Conservation (phyloP, 768 basidiomycete genomes). For the Tulasnella sp. region DNA sequence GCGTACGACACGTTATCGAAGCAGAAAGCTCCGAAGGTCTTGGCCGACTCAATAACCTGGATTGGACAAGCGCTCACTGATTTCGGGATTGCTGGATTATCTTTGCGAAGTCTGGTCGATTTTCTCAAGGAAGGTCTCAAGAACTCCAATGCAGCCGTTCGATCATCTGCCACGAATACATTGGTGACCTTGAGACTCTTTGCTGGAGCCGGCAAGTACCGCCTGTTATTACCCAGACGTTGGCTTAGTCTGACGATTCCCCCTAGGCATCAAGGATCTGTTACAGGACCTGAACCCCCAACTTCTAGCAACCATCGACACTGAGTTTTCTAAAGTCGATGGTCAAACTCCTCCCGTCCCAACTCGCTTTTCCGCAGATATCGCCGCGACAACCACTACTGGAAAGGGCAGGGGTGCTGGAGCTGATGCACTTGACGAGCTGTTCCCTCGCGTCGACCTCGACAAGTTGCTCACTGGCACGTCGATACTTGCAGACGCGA, state of each 20-base stretch:
- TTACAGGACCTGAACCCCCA: constrained; percentile 92
- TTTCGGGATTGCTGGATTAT: constrained; percentile 83
- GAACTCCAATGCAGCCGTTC: constrained; percentile 89
- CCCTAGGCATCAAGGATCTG: constrained; percentile 77
- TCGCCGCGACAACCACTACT: constrained; percentile 40
- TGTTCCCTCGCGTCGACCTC: constrained; percentile 91
- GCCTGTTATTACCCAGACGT: constrained; percentile 16
- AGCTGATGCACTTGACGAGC: constrained; percentile 76
- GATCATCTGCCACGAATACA: constrained; percentile 87
- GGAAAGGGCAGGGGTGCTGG: constrained; percentile 24
- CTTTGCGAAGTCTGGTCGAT: constrained; percentile 75
- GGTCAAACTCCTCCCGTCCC: constrained; percentile 68
- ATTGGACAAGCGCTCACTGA: constrained; percentile 76
- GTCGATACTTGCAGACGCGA: constrained; percentile 68
- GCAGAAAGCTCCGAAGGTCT: constrained; percentile 94
- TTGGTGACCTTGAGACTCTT: constrained; percentile 86
- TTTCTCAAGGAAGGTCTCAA: constrained; percentile 79
- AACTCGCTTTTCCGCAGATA: constrained; percentile 63
- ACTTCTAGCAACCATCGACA: constrained; percentile 75
- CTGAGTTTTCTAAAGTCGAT: constrained; percentile 89
- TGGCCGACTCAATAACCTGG: constrained; percentile 86
- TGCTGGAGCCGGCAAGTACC: constrained; percentile 66
- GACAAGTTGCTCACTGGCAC: constrained; percentile 78
- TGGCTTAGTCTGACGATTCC: constrained; percentile 1
- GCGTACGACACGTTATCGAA: constrained; percentile 89